These are phyloP conservation scores for Trichothecium roseum DNA, from an alignment of 2,329 filamentous ascomycete species.

Conservation along the genomic window DNA sequence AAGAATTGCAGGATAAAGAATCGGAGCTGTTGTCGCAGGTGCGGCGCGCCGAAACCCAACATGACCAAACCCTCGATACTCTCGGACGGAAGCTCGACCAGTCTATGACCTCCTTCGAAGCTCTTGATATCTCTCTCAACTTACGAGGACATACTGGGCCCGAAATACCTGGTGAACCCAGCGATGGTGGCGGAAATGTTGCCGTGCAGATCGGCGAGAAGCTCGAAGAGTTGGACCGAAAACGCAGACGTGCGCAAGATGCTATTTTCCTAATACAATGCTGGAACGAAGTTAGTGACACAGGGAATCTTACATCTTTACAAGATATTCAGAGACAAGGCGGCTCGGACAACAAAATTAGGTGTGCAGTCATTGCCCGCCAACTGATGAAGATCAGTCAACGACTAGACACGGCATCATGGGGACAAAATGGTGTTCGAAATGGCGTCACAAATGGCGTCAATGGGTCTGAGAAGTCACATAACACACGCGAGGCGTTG, in stretches of 20 bases:
- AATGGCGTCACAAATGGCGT: slow-evolving; percentile 40
- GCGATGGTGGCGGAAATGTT: slow-evolving; percentile 65
- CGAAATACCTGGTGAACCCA: slow-evolving; percentile 17
- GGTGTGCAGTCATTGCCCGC: slow-evolving; percentile 85
- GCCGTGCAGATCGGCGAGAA: slow-evolving; percentile 92
- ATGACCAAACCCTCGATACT: slow-evolving; percentile 82
- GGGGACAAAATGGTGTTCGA: slow-evolving; percentile 51
- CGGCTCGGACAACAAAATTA: slow-evolving; percentile 82
- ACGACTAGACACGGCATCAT: slow-evolving; percentile 69
- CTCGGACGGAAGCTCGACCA: slow-evolving; percentile 83
- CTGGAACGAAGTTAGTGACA: slow-evolving; percentile 91
- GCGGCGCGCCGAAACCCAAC: slow-evolving; percentile 80
- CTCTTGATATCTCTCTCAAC: slow-evolving; percentile 74
- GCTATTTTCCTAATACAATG: slow-evolving; percentile 93
- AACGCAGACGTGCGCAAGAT: slow-evolving; percentile 80
- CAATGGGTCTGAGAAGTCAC: slow-evolving; percentile 28
- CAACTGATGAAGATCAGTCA: slow-evolving; percentile 93
- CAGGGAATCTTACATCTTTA: slow-evolving; percentile 74
- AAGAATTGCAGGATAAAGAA: slow-evolving; percentile 81
- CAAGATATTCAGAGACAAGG: slow-evolving; percentile 82
- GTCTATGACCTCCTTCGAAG: slow-evolving; percentile 85
- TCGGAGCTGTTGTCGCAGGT: slow-evolving; percentile 87
- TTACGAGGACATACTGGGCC: slow-evolving; percentile 32
- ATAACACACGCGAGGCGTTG: slow-evolving; percentile 76
- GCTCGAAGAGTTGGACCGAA: slow-evolving; percentile 87